Evolutionary conservation across 2,329 filamentous ascomycete species (phyloP).

Genomic region (Cordyceps fumosorosea): DNA sequence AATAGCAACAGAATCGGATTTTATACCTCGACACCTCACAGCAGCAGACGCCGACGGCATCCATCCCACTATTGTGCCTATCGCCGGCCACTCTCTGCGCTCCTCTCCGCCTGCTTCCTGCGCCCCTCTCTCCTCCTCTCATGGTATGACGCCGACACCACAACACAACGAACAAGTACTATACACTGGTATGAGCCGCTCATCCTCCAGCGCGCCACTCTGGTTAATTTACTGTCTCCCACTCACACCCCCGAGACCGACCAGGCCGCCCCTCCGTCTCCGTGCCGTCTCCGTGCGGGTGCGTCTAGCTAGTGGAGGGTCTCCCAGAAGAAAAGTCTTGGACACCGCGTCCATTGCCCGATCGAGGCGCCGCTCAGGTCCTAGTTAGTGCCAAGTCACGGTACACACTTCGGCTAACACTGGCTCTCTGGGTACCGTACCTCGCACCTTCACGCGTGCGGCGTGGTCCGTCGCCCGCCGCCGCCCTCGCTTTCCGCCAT

Average conservation of each 20-base stretch:
- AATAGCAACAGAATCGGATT: no score
- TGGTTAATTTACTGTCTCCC: background rate
- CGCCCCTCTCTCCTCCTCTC: background rate
- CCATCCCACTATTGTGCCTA: no score
- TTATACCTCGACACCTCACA: no score
- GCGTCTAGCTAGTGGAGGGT: slow-evolving; percentile 8
- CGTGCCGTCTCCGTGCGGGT: slow-evolving; percentile 8
- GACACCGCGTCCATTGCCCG: slow-evolving; percentile 3
- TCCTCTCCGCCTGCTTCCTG: no score
- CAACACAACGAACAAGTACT: background rate
- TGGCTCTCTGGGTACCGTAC: background rate
- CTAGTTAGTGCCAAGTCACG: background rate
- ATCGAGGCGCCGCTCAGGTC: background rate
- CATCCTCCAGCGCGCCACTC: background rate
- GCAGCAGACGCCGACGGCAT: background rate
- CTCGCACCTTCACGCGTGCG: background rate
- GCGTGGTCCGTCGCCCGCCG: background rate
- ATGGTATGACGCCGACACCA: background rate
- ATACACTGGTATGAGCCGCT: no score
- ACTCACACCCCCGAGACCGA: background rate
- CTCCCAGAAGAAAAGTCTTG: background rate
- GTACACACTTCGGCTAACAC: background rate
- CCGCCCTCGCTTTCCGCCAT: background rate
- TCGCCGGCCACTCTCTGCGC: no score
- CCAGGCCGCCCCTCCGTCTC: background rate